phyloP scores from a whole-genome alignment of 352 stramenopile genomes.

The Globisporangium perplexum region DNA sequence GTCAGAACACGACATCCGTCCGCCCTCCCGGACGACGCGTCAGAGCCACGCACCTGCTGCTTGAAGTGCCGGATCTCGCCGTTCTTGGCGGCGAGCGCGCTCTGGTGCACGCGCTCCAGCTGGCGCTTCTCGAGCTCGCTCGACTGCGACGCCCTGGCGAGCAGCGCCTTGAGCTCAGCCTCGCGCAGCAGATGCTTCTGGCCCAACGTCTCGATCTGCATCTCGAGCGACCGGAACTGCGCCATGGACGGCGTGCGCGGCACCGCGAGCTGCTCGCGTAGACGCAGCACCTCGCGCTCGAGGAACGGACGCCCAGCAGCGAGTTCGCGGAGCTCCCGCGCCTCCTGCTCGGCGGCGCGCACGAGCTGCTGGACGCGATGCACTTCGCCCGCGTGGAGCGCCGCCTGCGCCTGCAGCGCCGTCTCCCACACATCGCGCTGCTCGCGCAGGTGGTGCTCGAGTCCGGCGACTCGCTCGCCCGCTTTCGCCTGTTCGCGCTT shows the following conservation, averaged over 20 bases:
- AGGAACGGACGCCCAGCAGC: constrained; percentile 32
- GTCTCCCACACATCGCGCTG: constrained; percentile 13
- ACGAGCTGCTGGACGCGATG: constrained; percentile 27
- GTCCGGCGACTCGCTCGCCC: constrained; percentile 11
- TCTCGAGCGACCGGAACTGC: constrained; percentile 65
- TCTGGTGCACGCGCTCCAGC: constrained; percentile 45
- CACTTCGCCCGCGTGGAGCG: constrained; percentile 21
- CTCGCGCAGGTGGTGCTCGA: constrained; percentile 27
- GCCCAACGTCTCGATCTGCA: constrained; percentile 66
- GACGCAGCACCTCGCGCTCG: constrained; percentile 42
- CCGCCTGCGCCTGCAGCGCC: constrained; percentile 21
- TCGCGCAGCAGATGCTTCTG: constrained; percentile 76
- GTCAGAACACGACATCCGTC: background rate
- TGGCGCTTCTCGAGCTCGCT: constrained; percentile 64
- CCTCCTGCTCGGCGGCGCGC: constrained; percentile 21
- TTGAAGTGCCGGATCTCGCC: constrained; percentile 76
- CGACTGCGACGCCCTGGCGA: constrained; percentile 55
- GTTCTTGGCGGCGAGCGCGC: constrained; percentile 67
- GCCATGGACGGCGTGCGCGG: constrained; percentile 76
- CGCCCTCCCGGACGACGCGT: no score
- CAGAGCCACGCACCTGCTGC: constrained; percentile 45
- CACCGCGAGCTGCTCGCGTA: constrained; percentile 38
- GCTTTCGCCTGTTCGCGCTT: constrained; percentile 6
- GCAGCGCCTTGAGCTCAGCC: constrained; percentile 65
- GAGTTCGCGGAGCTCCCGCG: constrained; percentile 20